Evolutionary conservation across 2,329 filamentous ascomycete species (phyloP), one percentile per base, ranked within the genome.

Genomic region (Paracorniculantispora psalliotae): DNA sequence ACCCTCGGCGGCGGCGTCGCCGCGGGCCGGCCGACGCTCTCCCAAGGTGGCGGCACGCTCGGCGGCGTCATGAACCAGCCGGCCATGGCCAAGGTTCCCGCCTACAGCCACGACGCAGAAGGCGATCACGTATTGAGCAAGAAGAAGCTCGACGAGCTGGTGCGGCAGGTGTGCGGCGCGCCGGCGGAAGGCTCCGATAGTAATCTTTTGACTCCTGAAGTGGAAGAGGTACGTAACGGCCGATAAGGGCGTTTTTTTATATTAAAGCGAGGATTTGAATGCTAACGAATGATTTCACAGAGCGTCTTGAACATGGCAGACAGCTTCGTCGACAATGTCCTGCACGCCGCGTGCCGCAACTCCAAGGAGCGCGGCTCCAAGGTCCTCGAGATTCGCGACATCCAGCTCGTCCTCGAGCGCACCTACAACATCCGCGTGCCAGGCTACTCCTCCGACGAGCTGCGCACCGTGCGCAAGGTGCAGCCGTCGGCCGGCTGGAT

Each of bases 91-190:
- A 92, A 92, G 69, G 85, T 91, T 47, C 91, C 92, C 0, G 85
- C 87, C 0, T 96, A 91, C 72, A 90, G 91, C 59, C 86, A 97
- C 60, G 93, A 97, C 71, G 90, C 91, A 30, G 92, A 96, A 69
- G 92, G 91, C 26, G 92, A 97, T 67, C 88, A 92, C 46, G 89
- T 99, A 1, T 79, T 99, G n/a, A 96, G 89, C 77, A 97, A 97
- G 83, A 96, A 96, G 77, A 97, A 96, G 77, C 81, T 99, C 43
- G 92, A 99, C 69, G 93, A 97, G 71, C 81, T 99, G 39, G 92
- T 97, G 9, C 86, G 92, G 53, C 93, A 97, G 74, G 92, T 97
- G 61, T 96, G 91, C 37, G 92, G 92, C 57, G 89, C 88, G 10
- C 87, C 85, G 26, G 83, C 85, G 1, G 88, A 90, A 62, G 80